phyloP scores from a whole-genome alignment of 164 flowering plant species.

The Stephania cephalantha region DNA sequence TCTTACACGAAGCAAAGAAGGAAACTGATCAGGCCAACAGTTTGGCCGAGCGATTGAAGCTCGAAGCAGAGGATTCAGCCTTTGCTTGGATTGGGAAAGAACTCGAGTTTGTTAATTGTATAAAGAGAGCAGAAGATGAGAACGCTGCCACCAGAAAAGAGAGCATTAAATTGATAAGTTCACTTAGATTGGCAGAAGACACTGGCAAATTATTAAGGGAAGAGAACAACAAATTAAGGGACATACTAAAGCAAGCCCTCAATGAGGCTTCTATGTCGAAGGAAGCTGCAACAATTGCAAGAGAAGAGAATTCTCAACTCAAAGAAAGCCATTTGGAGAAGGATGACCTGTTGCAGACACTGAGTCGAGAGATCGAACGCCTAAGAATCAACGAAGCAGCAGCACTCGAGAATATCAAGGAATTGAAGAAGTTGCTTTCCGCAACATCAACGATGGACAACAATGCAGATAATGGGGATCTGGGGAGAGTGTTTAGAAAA shows the following conservation, averaged over 20 bases:
- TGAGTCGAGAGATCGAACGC: conserved; percentile 42
- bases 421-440: conserved; percentile 38
- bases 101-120: conserved; percentile 56
- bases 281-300: conserved; percentile 73
- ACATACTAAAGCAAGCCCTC: conserved; percentile 77
- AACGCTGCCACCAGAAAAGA: conserved; percentile 32
- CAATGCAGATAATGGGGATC: conserved; percentile 21
- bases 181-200: conserved; percentile 34
- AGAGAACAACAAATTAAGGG: conserved; percentile 61
- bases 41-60: conserved; percentile 46
- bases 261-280: conserved; percentile 75
- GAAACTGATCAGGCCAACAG: conserved; percentile 45
- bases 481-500: conserved; percentile 10
- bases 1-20: conserved; percentile 40
- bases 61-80: conserved; percentile 69
- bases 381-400: conserved; percentile 46
- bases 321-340: conserved; percentile 58
- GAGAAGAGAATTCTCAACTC: conserved; percentile 58
- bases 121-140: conserved; percentile 68
- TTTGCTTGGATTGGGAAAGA: conserved; percentile 72
- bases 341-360: conserved; percentile 37
- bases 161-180: conserved; percentile 27
- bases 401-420: conserved; percentile 44
- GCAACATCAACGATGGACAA: conserved; percentile 15
- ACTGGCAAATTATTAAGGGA: conserved; percentile 37